Base-by-base conservation (phyloP, 169 alveolate genomes). In the Plasmodium coatneyi region DNA sequence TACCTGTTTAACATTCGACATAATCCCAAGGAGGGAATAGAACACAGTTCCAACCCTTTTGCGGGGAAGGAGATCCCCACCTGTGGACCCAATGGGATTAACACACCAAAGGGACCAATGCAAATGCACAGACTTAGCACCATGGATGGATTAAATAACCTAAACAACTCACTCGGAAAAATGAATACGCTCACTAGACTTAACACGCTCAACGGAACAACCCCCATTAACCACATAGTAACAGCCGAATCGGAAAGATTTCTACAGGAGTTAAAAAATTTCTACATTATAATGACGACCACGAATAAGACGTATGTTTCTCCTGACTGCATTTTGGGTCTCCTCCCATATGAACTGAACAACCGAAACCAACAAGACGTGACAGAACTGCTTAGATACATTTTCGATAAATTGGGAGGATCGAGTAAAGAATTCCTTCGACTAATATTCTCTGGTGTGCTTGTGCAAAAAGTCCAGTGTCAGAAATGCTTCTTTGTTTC, bases 301-400 rank as follows among this genome's bases (percentile, higher is more conserved):
- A 92, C 96, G 5, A 83, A 89, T 4, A 96, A 95, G 36, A 66
- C 84, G 41, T 86, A 92, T 43, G 34, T 95, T 28, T 87, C 93
- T 5, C 96, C 97, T 10, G 86, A 74, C 34, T 28, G 60, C 43
- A 81, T 92, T 12, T 96, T 93, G 83, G 92, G 93, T 30, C 74
- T 93, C 43, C 82, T 97, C 30, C 97, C 98, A 12, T 80, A 81
- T 1, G 93, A 93, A 71, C 92, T 91, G 71, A 95, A 84, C 54
- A 78, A 71, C 19, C 76, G 92, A 72, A 92, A 95, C 71, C 98
- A 97, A 84, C 98, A 97, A 82, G 98, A 97, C 76, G 98, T 93
- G 1, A 95, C 97, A 0, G 98, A 97, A 82, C 95, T 95, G 22
- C 66, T 95, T 1, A 86, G 96, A 43, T 93, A 84, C 46, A 76